Base-by-base conservation (phyloP, 2,329 filamentous ascomycete genomes). In the Pyricularia grisea region DNA sequence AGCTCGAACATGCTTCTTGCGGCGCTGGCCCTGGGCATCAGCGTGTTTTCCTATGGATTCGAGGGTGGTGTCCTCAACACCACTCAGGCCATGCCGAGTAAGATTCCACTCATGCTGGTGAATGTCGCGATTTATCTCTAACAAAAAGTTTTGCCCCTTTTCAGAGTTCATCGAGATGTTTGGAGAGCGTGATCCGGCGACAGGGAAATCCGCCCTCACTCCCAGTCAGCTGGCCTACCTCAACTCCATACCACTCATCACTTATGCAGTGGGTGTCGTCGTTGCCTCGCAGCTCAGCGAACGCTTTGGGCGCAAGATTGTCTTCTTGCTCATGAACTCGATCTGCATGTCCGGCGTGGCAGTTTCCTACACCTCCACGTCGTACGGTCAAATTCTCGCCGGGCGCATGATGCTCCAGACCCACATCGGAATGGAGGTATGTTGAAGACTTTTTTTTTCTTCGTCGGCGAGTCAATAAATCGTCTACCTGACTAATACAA, bases 31-130 rank as follows among this genome's bases (percentile, higher is more conserved):
- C 68, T 74, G n/a, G 71, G 70, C 58, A 70, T 71, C 61, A 73
- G 71, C 50, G 73, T 73, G 67, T 74, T 74, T 61, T 68, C 72
- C 9, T 74, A 72, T 50, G 73, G 73, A 14, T 74, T 72, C 68
- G 71, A 74, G 55, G 71, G 67, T 9, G 71, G 72, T 30, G 72
- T 73, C 25, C 64, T 74, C 58, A 71, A 70, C 36, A 73, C 73
- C 0, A 71, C 71, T 4, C 73, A 74, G 68, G 73, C 73, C 25
- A 74, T 74, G 73, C 69, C 69, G 2, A 69, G 72, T 73, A 23
- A 71, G 72, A 69, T 42, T 1, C 27, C 17, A 9, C 12, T 10
- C 1, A 6, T 33, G 5, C 12, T 12, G 10, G 25, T 11, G n/a
- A 23, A 5, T n/a, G 31, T 2, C 25, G 7, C 12, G n/a, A 30